Evolutionary conservation across 345 rosid species (phyloP).

Genomic region (Eucalyptus globulus): DNA sequence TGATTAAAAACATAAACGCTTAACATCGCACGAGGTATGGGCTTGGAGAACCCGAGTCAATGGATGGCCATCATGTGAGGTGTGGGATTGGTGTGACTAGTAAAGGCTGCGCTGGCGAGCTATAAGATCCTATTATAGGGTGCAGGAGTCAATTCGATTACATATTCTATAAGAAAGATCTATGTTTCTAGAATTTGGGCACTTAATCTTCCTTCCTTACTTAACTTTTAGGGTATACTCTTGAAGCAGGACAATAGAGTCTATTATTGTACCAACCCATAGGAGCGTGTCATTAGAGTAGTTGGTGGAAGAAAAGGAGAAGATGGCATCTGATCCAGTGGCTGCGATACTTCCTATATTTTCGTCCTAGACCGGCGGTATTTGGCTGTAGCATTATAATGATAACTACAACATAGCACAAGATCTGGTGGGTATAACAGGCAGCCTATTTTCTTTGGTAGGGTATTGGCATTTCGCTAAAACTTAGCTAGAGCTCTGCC

Average conservation of each 20-base stretch:
- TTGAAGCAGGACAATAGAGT: neutral
- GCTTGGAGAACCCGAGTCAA: too few species aligned
- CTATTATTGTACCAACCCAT: neutral
- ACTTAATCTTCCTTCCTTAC: too few species aligned
- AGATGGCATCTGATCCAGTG: neutral
- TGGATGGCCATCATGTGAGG: too few species aligned
- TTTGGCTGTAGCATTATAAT: neutral
- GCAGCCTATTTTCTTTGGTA: neutral
- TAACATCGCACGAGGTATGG: too few species aligned
- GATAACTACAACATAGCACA: neutral
- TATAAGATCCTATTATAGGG: neutral
- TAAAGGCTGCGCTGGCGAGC: neutral
- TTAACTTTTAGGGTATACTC: neutral
- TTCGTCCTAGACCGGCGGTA: neutral
- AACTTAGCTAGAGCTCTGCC: neutral
- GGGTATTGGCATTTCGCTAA: neutral
- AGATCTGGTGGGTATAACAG: neutral
- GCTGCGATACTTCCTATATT: neutral
- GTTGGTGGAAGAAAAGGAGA: neutral
- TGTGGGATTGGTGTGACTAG: neutral
- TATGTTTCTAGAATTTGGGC: too few species aligned
- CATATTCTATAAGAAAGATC: neutral
- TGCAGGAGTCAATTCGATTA: neutral
- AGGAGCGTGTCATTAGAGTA: neutral
- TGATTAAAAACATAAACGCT: too few species aligned